Percentiles rank a stretch among this genome's conserved stretches.
Conservation (phyloP, 441 rosid species). For the Mallotus repandus region DNA sequence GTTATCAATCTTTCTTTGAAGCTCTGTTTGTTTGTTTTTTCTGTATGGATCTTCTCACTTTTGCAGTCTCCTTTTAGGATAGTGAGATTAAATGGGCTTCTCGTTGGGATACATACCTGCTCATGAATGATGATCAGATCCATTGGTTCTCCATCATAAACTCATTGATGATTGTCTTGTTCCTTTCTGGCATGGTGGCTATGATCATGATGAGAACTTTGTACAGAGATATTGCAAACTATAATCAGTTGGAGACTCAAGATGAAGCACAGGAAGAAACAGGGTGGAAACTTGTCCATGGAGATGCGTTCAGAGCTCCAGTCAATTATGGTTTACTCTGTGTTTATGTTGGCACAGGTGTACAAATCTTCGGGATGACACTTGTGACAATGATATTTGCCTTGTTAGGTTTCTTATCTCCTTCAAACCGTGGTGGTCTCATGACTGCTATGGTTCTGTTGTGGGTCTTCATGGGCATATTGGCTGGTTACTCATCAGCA, state of each 20-base stretch:
- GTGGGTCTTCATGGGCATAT: constrained; percentile 96
- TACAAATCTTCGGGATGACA: constrained; percentile 86
- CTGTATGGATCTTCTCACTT: constrained; percentile 9
- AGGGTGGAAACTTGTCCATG: constrained; percentile 98
- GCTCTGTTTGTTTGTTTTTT: constrained; percentile 1
- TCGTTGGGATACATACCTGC: constrained; percentile 96
- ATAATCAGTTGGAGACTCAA: constrained; percentile 91
- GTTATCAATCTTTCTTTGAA: background rate
- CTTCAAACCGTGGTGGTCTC: constrained; percentile 97
- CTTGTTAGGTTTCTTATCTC: constrained; percentile 83
- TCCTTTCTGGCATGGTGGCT: constrained; percentile 98
- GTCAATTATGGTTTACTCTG: constrained; percentile 72
- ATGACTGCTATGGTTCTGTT: constrained; percentile 98
- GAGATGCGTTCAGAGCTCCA: constrained; percentile 90
- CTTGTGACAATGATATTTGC: constrained; percentile 99
- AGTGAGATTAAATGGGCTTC: constrained; percentile 99
- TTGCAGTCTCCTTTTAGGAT: constrained; percentile 40
- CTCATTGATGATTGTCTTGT: constrained; percentile 91
- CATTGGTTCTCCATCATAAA: constrained; percentile 97
- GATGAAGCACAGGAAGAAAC: constrained; percentile 98
- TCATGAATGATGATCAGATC: constrained; percentile 96
- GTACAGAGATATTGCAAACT: constrained; percentile 86
- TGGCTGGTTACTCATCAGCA: constrained; percentile 89
- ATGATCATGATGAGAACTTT: constrained; percentile 98
- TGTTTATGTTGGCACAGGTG: constrained; percentile 91